Evolutionary conservation across 345 rosid genomes (phyloP).

Genomic region (Gossypium longicalyx): DNA sequence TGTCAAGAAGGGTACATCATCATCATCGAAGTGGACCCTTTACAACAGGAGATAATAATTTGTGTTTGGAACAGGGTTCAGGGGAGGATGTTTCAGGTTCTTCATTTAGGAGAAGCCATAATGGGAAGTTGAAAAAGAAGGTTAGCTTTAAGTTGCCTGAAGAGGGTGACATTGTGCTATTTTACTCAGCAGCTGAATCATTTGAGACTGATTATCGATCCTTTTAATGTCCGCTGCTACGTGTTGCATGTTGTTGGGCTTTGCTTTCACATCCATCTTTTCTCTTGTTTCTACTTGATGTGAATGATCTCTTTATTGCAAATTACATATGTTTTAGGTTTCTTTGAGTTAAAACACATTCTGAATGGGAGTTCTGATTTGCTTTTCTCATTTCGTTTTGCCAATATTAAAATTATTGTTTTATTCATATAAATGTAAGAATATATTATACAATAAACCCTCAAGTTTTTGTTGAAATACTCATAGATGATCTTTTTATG

Average conservation of each 20-base stretch:
- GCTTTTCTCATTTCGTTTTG: no score
- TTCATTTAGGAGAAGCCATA: constrained; percentile 22
- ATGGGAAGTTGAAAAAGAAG: constrained; percentile 26
- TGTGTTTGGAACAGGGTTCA: constrained; percentile 11
- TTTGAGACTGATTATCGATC: background rate
- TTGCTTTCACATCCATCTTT: background rate
- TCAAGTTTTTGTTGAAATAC: no score
- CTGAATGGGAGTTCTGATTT: no score
- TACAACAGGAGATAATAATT: background rate
- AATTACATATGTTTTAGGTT: background rate
- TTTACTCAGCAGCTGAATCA: constrained; percentile 26
- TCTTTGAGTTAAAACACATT: background rate
- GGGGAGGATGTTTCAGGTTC: background rate
- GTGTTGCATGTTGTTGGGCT: background rate
- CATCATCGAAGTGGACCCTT: constrained; percentile 6
- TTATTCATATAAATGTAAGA: no score
- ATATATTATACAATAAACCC: no score
- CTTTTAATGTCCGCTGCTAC: background rate
- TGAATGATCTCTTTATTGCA: background rate
- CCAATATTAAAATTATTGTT: no score
- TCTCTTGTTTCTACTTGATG: background rate
- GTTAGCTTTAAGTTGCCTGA: constrained; percentile 43
- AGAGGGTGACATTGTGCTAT: constrained; percentile 30
- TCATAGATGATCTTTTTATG: no score
- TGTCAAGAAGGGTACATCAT: constrained; percentile 21